These are phyloP conservation scores for Leucocoprinus sp. DNA, from an alignment of 768 basidiomycete genomes.

Conservation along the genomic window DNA sequence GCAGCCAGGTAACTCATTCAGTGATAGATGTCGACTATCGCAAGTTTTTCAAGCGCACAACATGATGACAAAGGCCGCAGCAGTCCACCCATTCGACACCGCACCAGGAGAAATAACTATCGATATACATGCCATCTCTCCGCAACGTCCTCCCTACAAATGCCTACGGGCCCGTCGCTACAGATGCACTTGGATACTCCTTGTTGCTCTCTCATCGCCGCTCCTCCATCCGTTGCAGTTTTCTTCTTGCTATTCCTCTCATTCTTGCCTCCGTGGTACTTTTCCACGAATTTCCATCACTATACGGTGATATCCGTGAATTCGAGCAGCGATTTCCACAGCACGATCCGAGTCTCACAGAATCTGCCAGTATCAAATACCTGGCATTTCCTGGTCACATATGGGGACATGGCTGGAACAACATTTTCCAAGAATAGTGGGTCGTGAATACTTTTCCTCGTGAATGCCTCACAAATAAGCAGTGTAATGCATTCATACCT, in stretches of 20 bases:
- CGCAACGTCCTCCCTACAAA: too few species aligned
- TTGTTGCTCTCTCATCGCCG: not conserved
- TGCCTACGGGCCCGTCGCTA: too few species aligned
- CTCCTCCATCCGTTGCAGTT: not conserved
- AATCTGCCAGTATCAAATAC: constrained; percentile 24
- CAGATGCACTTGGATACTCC: too few species aligned
- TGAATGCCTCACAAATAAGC: not conserved
- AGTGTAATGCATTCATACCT: constrained; percentile 46
- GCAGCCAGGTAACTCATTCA: too few species aligned
- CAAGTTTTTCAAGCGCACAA: too few species aligned
- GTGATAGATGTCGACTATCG: too few species aligned
- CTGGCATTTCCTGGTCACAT: constrained; percentile 46
- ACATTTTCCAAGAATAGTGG: constrained; percentile 53
- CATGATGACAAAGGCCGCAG: too few species aligned
- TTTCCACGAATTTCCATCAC: constrained; percentile 17
- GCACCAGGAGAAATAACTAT: too few species aligned
- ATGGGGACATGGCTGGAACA: constrained; percentile 58
- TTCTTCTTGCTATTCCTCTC: constrained; percentile 3
- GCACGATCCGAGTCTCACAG: constrained; percentile 9
- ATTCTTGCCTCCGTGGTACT: constrained; percentile 11
- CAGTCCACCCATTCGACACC: too few species aligned
- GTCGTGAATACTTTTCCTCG: constrained; percentile 18
- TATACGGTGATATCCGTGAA: constrained; percentile 14
- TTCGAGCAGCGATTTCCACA: constrained; percentile 16
- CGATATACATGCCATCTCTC: too few species aligned